Percentiles rank a stretch among this genome's conserved stretches.
These are phyloP conservation scores for Tolypocladium pustulatum DNA, from an alignment of 2,329 filamentous ascomycete genomes.

Conservation along the genomic window DNA sequence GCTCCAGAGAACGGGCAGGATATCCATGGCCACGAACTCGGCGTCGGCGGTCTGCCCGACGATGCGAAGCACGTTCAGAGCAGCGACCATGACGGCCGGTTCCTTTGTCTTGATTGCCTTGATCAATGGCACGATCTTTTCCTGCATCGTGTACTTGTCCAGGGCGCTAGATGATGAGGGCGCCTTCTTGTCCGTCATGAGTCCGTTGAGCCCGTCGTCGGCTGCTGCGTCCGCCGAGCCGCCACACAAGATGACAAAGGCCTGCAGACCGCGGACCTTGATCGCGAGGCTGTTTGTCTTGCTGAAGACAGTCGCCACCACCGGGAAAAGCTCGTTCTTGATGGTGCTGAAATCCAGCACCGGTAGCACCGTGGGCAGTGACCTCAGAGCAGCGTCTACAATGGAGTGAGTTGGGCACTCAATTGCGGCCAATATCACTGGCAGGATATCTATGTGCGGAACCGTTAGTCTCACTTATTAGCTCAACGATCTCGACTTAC, in stretches of 20 bases:
- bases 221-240: conserved; percentile 46
- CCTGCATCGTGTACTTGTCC: conserved; percentile 97
- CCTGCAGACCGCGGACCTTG: conserved; percentile 85
- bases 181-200: conserved; percentile 50
- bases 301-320: conserved; percentile 82
- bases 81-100: conserved; percentile 93
- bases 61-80: conserved; percentile 72
- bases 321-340: conserved; percentile 92
- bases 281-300: conserved; percentile 90
- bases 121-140: conserved; percentile 86
- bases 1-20: conserved; percentile 80
- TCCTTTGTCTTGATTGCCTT: conserved; percentile 96
- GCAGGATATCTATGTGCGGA: conserved; percentile 59
- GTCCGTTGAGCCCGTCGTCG: conserved; percentile 59
- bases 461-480: neutral
- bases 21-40: conserved; percentile 86
- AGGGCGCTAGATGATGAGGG: conserved; percentile 64
- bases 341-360: conserved; percentile 93
- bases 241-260: conserved; percentile 82
- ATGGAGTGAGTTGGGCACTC: conserved; percentile 84
- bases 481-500: conserved; percentile 14
- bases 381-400: conserved; percentile 74
- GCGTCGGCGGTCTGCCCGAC: conserved; percentile 74
- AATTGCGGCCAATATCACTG: conserved; percentile 72
- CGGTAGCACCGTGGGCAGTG: conserved; percentile 69